Conservation (phyloP, 805 yeast genomes). For the Candida ulmi region DNA sequence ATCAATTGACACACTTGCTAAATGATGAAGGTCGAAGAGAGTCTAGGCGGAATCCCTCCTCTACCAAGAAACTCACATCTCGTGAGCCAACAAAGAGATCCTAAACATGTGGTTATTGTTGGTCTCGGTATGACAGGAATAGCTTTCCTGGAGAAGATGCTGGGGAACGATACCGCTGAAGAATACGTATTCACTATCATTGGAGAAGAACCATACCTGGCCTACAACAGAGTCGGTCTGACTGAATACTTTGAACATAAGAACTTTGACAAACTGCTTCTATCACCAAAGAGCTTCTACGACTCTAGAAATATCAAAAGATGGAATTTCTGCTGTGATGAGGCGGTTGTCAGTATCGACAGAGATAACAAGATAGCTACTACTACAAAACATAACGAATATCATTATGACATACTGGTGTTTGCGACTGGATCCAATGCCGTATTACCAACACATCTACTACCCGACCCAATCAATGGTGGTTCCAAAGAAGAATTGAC, state of each 20-base stretch:
- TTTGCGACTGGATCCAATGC: slow-evolving; percentile 30
- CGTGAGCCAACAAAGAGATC: too few relatives aligned
- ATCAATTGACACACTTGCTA: too few relatives aligned
- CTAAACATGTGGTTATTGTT: slow-evolving; percentile 24
- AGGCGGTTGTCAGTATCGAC: slow-evolving; percentile 16
- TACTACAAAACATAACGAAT: slow-evolving; percentile 13
- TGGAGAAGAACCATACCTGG: slow-evolving; percentile 32
- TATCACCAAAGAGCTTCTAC: slow-evolving; percentile 24
- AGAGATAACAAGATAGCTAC: slow-evolving; percentile 9
- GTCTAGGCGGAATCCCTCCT: slow-evolving; percentile 17
- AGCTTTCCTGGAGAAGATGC: slow-evolving; percentile 29
- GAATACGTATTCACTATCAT: slow-evolving; percentile 24
- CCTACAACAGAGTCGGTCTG: slow-evolving; percentile 32
- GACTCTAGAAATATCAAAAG: slow-evolving; percentile 15
- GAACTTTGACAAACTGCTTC: slow-evolving; percentile 21
- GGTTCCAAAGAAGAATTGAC: slow-evolving; percentile 7
- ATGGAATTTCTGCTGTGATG: slow-evolving; percentile 23
- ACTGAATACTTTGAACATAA: slow-evolving; percentile 26
- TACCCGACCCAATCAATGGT: slow-evolving; percentile 15
- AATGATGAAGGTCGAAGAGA: slow-evolving; percentile 1
- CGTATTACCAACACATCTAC: slow-evolving; percentile 21
- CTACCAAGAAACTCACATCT: too few relatives aligned
- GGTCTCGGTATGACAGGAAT: slow-evolving; percentile 34
- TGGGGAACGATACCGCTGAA: slow-evolving; percentile 24
- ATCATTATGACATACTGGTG: slow-evolving; percentile 24